Evolutionary conservation across 2,329 filamentous ascomycete species (phyloP), one percentile per base, ranked within the genome.

Genomic region (Zalaria sp.): DNA sequence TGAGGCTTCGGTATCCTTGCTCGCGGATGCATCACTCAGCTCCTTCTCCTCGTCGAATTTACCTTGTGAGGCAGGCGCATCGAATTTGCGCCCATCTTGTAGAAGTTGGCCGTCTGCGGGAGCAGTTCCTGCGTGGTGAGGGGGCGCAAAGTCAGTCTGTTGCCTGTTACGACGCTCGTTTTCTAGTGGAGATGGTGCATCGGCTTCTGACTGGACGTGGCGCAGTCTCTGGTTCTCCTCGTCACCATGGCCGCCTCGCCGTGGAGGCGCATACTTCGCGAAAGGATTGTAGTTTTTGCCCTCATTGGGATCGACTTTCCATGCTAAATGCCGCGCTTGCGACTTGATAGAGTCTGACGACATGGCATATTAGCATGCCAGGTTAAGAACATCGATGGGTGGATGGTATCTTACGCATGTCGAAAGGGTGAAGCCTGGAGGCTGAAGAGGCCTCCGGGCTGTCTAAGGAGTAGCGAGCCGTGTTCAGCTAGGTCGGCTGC

Each of bases 281-380:
- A 47, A 49, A 8, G 47, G 47, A 31, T 49, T 49, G 41, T 44
- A 46, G 28, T 46, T 47, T 35, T 40, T 39, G 5, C 25, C 28
- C 2, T 44, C 40, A 27, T 43, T 45, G 38, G 46, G 43, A 18
- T 41, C 32, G 29, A 43, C 39, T 27, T 41, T 43, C 43, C 47
- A 47, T 8, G 47, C 47, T n/a, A 44, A 39, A 28, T 44, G 41
- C 10, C 47, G 36, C 4, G 47, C 47, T 27, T 45, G 42, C 5
- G 43, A 45, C 31, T 45, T 43, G 31, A 49, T 49, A 18, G 46
- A 31, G 27, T 49, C 47, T 49, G 34, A 93, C 89, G 18, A 18
- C 18, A 18, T 18, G 18, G 18, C 18, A 18, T 18, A 18, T 18
- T 18, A 18, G 18, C 18, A 18, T 18, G 18, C 18, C 18, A 18